Evolutionary conservation across 2,329 filamentous ascomycete species (phyloP).

Genomic region (Chaetomiaceae sp.): DNA sequence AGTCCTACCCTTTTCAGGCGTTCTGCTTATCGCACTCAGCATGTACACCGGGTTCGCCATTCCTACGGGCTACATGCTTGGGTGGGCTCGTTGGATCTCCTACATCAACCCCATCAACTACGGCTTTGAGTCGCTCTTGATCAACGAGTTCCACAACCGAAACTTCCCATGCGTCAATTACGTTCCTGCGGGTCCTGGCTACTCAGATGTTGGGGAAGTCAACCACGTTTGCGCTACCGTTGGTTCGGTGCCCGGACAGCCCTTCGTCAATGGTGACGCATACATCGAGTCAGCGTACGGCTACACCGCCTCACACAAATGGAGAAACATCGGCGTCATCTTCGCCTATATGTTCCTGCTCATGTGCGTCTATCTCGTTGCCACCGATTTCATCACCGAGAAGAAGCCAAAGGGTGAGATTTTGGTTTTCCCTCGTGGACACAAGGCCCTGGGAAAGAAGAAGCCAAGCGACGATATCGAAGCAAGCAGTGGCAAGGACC

Average conservation of each 20-base stretch:
- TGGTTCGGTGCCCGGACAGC: conserved; percentile 49
- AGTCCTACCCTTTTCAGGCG: no score
- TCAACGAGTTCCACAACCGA: conserved; percentile 63
- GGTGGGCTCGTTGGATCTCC: no score
- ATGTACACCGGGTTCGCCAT: conserved; percentile 69
- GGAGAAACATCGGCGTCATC: conserved; percentile 67
- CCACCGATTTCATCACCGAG: conserved; percentile 60
- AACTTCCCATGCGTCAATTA: conserved; percentile 51
- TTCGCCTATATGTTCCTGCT: conserved; percentile 61
- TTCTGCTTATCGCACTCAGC: no score
- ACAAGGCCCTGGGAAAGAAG: no score
- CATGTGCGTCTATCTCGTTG: conserved; percentile 57
- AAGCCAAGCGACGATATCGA: no score
- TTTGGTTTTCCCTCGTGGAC: no score
- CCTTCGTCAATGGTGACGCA: conserved; percentile 54
- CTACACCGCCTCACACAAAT: conserved; percentile 54
- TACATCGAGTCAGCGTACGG: conserved; percentile 54
- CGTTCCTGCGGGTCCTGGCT: conserved; percentile 44
- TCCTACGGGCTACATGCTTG: no score
- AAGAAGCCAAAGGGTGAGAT: no score
- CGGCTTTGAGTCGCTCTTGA: conserved; percentile 47
- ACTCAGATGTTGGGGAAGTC: no score
- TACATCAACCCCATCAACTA: conserved; percentile 72
- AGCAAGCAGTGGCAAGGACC: no score
- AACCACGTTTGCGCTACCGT: conserved; percentile 50